Base-by-base conservation (phyloP, 1,284 basidiomycete genomes). In the Boletus austroedulis region DNA sequence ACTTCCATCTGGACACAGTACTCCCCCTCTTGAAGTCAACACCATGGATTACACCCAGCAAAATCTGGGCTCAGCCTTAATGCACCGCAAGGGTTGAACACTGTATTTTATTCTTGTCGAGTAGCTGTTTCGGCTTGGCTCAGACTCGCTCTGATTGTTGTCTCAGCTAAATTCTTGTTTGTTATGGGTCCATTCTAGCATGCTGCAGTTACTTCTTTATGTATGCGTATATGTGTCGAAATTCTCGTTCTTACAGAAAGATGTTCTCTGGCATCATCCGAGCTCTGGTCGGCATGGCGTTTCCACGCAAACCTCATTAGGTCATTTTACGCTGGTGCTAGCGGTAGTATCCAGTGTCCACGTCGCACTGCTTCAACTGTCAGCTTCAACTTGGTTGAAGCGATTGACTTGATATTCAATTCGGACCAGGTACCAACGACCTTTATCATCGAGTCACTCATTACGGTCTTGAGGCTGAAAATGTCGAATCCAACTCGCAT, bases 1-100 rank as follows among this genome's bases (percentile, higher is more conserved):
- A 24, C 58, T 73, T 45, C 68, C 62, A 38, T 74, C 73, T 31
- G 73, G 71, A 21, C 58, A 71, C 29, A 73, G 65, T 53, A 73
- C 67, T 24, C 73, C 68, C 38, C 54, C 61, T 26, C 63, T 70
- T 45, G 63, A 69, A 44, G 62, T 54, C 40, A 51, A 63, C 54
- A 32, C 47, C 43, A 62, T 73, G 45, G 71, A 74, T 38, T 72
- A 64, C 52, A 55, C 60, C 5, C 71, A 65, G 34, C 73, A 71
- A 56, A 65, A 62, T 60, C 53, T 75, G 26, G 61, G 58, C 28
- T 43, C 64, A 5, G 49, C 58, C 46, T 51, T 71, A 55, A 63
- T 71, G 61, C 72, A 72, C 26, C 62, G 69, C 55, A 72, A 74
- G 53, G 61, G 61, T 31, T 74, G 56, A 69, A 41, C 41, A 36